These are phyloP conservation scores for Metschnikowia bowlesiae DNA, from an alignment of 805 yeast genomes.

Conservation along the genomic window DNA sequence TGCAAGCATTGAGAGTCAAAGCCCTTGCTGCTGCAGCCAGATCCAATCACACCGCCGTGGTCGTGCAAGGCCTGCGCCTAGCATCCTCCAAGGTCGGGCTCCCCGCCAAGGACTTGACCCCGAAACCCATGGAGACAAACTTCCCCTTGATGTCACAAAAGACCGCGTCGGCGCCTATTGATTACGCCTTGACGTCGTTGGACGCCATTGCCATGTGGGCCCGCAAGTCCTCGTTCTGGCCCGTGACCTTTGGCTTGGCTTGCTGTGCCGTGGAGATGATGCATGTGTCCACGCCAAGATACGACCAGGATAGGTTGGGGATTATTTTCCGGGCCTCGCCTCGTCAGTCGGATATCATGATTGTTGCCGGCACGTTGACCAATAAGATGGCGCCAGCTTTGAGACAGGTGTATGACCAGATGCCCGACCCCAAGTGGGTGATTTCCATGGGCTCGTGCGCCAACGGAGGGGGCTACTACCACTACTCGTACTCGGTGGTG, in stretches of 20 bases:
- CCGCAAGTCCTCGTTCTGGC: slow-evolving; percentile 89
- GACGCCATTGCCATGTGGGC: slow-evolving; percentile 89
- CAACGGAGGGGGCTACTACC: slow-evolving; percentile 91
- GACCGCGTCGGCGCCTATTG: slow-evolving; percentile 52
- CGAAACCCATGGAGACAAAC: slow-evolving; percentile 56
- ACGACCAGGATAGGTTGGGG: slow-evolving; percentile 89
- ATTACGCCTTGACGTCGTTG: slow-evolving; percentile 75
- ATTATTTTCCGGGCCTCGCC: slow-evolving; percentile 92
- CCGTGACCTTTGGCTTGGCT: slow-evolving; percentile 86
- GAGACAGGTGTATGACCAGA: slow-evolving; percentile 89
- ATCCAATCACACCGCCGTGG: neutral
- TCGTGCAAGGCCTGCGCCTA: slow-evolving; percentile 16
- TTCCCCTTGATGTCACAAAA: slow-evolving; percentile 67
- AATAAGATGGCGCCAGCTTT: slow-evolving; percentile 92
- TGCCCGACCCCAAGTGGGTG: slow-evolving; percentile 95
- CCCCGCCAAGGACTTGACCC: slow-evolving; percentile 43
- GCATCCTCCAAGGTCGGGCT: slow-evolving; percentile 19
- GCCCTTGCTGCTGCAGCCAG: slow-evolving; percentile 19
- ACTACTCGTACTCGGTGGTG: slow-evolving; percentile 82
- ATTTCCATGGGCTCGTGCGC: slow-evolving; percentile 94
- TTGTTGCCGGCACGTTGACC: slow-evolving; percentile 87
- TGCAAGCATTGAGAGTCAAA: slow-evolving; percentile 29
- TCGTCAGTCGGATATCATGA: slow-evolving; percentile 87
- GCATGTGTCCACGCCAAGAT: slow-evolving; percentile 88
- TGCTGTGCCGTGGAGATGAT: slow-evolving; percentile 95